Evolutionary conservation across 2,329 filamentous ascomycete genomes (phyloP), one percentile per base, ranked within the genome.

Genomic region (Aaosphaeria arxii): DNA sequence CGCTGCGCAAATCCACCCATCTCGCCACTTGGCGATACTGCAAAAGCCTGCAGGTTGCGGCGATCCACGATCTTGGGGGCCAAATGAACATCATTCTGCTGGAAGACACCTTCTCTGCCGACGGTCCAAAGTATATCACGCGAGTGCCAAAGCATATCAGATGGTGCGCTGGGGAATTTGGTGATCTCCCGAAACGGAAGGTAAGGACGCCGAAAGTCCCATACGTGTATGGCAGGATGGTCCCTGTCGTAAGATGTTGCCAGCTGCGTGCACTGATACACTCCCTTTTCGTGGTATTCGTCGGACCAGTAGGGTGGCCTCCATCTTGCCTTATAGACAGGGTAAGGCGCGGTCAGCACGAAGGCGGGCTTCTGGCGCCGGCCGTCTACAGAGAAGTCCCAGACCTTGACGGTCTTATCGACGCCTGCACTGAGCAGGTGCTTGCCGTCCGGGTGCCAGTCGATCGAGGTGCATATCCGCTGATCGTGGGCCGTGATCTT

Each of bases 361-460:
- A 79, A 82, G 4, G 73, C 71, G 41, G 82, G 74, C 63, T 85
- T 85, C 61, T 82, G 80, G 51, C 79, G 76, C 53, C 81, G 74
- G 47, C 77, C 77, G 46, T 78, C 74, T 2, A 74, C 70, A 4
- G 80, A 81, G 48, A 85, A 80, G 62, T 86, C 82, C 81, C 83
- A 86, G 30, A 86, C 77, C 61, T 81, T 81, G 52, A 86, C 77
- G 30, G 80, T 80, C 49, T 79, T 80, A 62, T 86, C 83, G 24
- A 78, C 74, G 45, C 83, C 77, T n/a, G 80, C 82, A 55, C 81
- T 85, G 46, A 82, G 75, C 7, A 86, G 70, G 62, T 86, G 81
- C 58, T 80, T 84, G 5, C 83, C 83, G 56, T 86, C 82, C 1
- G 83, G 83, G 59, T 86, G 83, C 82, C 83, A 86, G 62, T 86